Percentiles rank a stretch among this genome's conserved stretches.
Evolutionary conservation across 345 rosid genomes (phyloP).

Genomic region (Salix brachista): DNA sequence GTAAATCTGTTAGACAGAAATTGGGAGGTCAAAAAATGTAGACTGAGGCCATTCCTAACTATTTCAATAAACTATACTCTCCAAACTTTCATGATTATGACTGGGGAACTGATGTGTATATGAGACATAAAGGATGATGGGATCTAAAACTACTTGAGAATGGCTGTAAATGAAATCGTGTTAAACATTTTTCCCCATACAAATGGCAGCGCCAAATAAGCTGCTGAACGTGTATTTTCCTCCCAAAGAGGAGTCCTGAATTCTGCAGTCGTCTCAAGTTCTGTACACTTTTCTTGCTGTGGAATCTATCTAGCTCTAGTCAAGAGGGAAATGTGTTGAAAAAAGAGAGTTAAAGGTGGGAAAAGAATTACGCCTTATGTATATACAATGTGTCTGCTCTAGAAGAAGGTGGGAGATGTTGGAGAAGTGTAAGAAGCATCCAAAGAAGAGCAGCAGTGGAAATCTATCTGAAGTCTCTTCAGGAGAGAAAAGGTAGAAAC

Average conservation of each 20-base stretch:
- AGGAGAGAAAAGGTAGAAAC: slow-evolving; percentile 32
- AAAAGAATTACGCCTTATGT: no score
- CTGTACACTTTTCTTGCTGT: no score
- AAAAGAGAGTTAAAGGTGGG: background rate
- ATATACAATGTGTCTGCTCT: background rate
- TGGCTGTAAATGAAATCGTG: no score
- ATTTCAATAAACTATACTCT: background rate
- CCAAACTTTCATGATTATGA: background rate
- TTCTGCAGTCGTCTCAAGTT: no score
- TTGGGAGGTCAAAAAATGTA: background rate
- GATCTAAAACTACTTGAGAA: background rate
- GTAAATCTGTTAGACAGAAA: background rate
- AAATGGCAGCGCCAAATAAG: no score
- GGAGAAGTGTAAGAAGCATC: background rate
- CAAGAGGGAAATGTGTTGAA: no score
- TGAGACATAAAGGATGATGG: background rate
- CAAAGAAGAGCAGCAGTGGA: slow-evolving; percentile 31
- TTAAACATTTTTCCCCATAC: no score
- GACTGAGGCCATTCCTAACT: slow-evolving; percentile 9
- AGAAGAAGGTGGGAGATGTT: background rate
- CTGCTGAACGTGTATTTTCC: no score
- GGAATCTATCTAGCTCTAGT: no score
- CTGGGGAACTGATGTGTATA: background rate
- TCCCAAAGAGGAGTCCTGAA: no score
- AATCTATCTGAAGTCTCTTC: slow-evolving; percentile 62